These are phyloP conservation scores for Polyporus tsugae DNA, from an alignment of 1,284 basidiomycete genomes.

Conservation along the genomic window DNA sequence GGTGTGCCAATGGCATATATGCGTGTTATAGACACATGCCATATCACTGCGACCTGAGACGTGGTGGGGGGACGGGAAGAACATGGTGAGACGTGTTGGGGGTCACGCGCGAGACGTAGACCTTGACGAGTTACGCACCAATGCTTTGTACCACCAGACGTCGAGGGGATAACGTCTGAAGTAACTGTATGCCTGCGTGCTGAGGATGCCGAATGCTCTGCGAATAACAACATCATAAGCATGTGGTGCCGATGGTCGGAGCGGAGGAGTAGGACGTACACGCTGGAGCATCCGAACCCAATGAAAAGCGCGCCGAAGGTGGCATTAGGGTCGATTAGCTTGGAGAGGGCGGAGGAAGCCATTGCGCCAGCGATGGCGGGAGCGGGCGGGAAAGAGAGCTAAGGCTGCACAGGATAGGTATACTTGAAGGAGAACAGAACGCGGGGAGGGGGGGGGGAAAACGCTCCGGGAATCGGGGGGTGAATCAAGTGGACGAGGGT, in stretches of 20 bases:
- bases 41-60: constrained; percentile 52
- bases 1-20: neutral
- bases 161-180: constrained; percentile 65
- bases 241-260: neutral
- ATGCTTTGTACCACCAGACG: constrained; percentile 56
- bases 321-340: constrained; percentile 48
- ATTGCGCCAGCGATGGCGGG: constrained; percentile 20
- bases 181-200: constrained; percentile 63
- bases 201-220: constrained; percentile 59
- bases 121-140: constrained; percentile 50
- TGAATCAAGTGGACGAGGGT: neutral
- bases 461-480: constrained; percentile 1
- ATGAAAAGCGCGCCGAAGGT: constrained; percentile 69
- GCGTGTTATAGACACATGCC: constrained; percentile 43
- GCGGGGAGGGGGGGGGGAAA: neutral
- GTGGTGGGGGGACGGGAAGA: neutral
- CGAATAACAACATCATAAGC: constrained; percentile 4
- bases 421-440: constrained; percentile 21
- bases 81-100: constrained; percentile 6
- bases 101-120: neutral
- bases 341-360: constrained; percentile 21
- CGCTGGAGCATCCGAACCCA: constrained; percentile 59
- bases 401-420: constrained; percentile 11
- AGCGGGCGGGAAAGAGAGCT: constrained; percentile 13
- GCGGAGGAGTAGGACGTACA: constrained; percentile 39